These are phyloP conservation scores for Ophiocytium majus DNA, from an alignment of 352 stramenopile species.

Conservation along the genomic window DNA sequence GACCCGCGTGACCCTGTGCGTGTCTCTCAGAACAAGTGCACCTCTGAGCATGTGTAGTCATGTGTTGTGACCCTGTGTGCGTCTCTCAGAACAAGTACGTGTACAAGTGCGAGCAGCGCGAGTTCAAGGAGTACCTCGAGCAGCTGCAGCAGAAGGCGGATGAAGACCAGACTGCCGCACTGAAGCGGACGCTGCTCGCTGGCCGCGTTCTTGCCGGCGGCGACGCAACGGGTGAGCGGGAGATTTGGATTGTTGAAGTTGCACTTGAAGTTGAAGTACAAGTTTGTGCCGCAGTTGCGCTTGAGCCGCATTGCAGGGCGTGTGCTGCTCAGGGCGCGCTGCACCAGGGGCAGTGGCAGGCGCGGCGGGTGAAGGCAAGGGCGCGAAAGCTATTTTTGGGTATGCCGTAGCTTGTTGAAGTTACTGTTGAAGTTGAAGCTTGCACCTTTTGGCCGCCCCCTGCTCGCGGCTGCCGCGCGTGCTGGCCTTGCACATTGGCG, in stretches of 20 bases:
- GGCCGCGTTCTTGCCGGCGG: neutral
- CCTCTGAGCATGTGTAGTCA: too few species aligned
- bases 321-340: neutral
- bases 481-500: too few species aligned
- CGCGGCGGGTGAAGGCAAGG: too few species aligned
- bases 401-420: too few species aligned
- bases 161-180: neutral
- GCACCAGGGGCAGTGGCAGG: too few species aligned
- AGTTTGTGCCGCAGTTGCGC: neutral
- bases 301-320: neutral
- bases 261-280: neutral
- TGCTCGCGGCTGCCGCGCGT: too few species aligned
- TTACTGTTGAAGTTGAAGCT: too few species aligned
- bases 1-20: too few species aligned
- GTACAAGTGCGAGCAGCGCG: slow-evolving; percentile 10
- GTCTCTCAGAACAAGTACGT: neutral
- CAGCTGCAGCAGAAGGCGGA: neutral
- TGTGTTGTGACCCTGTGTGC: too few species aligned
- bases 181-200: neutral
- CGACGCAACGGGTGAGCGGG: neutral
- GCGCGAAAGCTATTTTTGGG: too few species aligned
- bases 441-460: too few species aligned
- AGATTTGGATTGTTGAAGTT: neutral
- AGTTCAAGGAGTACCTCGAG: slow-evolving; percentile 11
- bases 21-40: too few species aligned